Percentiles rank a stretch among this genome's conserved stretches.
Evolutionary conservation across 2,329 filamentous ascomycete genomes (phyloP).

Genomic region (Sarocladiaceae sp.): DNA sequence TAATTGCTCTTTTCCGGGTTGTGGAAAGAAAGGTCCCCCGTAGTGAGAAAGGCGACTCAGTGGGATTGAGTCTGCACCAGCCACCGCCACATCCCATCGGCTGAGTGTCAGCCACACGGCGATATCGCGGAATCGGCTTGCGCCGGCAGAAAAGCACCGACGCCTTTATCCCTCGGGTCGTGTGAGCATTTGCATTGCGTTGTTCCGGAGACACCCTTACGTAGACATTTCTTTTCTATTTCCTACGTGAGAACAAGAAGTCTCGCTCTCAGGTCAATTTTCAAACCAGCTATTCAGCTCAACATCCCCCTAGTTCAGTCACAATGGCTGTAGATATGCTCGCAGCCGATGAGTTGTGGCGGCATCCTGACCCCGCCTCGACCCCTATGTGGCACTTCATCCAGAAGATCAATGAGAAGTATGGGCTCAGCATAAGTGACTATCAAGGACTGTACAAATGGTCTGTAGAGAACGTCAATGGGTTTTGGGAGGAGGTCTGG

Average conservation of each 20-base stretch:
- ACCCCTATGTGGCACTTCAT: constrained; percentile 74
- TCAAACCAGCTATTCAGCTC: too few relatives aligned
- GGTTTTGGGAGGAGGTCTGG: constrained; percentile 87
- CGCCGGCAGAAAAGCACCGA: constrained; percentile 5
- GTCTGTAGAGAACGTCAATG: constrained; percentile 71
- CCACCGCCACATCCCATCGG: not conserved
- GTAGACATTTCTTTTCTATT: not conserved
- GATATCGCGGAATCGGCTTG: not conserved
- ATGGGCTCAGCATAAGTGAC: constrained; percentile 55
- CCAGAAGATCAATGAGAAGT: constrained; percentile 62
- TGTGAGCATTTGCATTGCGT: too few relatives aligned
- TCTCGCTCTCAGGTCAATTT: too few relatives aligned
- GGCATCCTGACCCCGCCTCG: constrained; percentile 59
- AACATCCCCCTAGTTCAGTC: not conserved
- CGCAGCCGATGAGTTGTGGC: constrained; percentile 58
- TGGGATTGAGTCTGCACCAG: not conserved
- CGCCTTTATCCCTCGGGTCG: not conserved
- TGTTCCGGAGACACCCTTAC: not conserved
- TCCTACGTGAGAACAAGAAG: not conserved
- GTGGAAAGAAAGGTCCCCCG: not conserved
- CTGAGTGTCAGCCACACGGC: not conserved
- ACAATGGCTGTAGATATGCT: constrained; percentile 10
- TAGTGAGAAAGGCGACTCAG: too few relatives aligned
- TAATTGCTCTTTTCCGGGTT: not conserved
- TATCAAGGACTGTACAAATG: constrained; percentile 80